Conservation (phyloP, 2,329 filamentous ascomycete species). For the Nemania bipapillata region DNA sequence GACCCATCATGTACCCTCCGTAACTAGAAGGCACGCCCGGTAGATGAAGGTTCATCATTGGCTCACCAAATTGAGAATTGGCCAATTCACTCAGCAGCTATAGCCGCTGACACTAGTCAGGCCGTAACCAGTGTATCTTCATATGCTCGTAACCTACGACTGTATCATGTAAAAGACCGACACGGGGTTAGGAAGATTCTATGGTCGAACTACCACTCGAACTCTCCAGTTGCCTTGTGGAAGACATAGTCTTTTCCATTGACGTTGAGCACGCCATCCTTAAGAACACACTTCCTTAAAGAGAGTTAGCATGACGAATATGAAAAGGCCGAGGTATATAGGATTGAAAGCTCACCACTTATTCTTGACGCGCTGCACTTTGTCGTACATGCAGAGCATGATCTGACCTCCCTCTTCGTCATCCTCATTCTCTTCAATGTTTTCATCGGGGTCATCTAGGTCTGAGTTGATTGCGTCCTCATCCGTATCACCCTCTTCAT, state of each 20-base stretch:
- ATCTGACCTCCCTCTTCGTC: slow-evolving; percentile 88
- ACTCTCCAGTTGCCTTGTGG: slow-evolving; percentile 96
- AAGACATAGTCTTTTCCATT: slow-evolving; percentile 97
- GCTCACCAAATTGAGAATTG: not conserved
- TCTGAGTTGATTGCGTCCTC: slow-evolving; percentile 99
- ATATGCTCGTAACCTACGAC: not conserved
- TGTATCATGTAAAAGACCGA: no score
- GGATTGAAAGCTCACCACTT: slow-evolving; percentile 73
- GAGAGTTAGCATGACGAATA: slow-evolving; percentile 42
- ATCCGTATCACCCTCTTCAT: slow-evolving; percentile 64
- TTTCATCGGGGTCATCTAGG: slow-evolving; percentile 92
- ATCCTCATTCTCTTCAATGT: slow-evolving; percentile 83
- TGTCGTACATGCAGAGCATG: slow-evolving; percentile 99
- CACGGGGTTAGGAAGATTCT: no score
- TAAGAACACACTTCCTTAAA: slow-evolving; percentile 91
- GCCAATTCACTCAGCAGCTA: not conserved
- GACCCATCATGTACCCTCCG: not conserved
- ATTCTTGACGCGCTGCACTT: slow-evolving; percentile 98
- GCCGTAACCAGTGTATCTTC: not conserved
- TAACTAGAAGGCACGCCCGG: not conserved
- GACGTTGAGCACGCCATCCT: slow-evolving; percentile 93
- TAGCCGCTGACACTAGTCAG: not conserved
- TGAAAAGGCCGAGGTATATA: slow-evolving; percentile 14
- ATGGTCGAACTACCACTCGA: slow-evolving; percentile 79
- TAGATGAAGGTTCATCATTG: not conserved